A percentile compares a stretch with the other conserved stretches of the same genome.
These are phyloP conservation scores for Nothophaeocryptopus gaeumannii DNA, from an alignment of 2,329 filamentous ascomycete genomes.

Conservation along the genomic window DNA sequence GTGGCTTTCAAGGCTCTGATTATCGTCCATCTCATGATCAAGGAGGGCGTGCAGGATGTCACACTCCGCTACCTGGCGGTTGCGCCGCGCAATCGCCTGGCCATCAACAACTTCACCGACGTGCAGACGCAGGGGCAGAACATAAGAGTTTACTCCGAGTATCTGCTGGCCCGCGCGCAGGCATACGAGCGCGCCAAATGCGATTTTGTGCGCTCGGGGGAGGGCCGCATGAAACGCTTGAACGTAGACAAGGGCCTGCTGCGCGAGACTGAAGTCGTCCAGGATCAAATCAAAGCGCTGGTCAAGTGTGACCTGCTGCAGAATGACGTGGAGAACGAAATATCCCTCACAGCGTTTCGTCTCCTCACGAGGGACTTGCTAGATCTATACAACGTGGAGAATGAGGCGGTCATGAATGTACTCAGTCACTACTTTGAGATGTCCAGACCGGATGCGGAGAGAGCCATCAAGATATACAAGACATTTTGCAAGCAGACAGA, in stretches of 20 bases:
- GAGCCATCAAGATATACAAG: slow-evolving; percentile 88
- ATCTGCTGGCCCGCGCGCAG: slow-evolving; percentile 76
- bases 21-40: slow-evolving; percentile 94
- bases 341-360: slow-evolving; percentile 89
- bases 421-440: slow-evolving; percentile 97
- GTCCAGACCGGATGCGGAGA: slow-evolving; percentile 88
- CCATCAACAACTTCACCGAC: slow-evolving; percentile 88
- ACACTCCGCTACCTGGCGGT: slow-evolving; percentile 81
- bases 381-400: slow-evolving; percentile 88
- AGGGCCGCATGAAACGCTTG: slow-evolving; percentile 78
- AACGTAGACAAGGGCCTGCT: slow-evolving; percentile 88
- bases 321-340: slow-evolving; percentile 90
- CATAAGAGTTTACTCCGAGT: slow-evolving; percentile 86
- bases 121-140: slow-evolving; percentile 94
- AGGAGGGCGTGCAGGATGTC: slow-evolving; percentile 85
- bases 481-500: slow-evolving; percentile 90
- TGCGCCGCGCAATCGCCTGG: slow-evolving; percentile 72
- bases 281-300: slow-evolving; percentile 80
- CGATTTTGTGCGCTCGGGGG: slow-evolving; percentile 83
- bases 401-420: slow-evolving; percentile 96
- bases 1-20: slow-evolving; percentile 97
- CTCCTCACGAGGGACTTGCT: slow-evolving; percentile 86
- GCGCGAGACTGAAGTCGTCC: slow-evolving; percentile 85
- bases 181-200: slow-evolving; percentile 80
- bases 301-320: slow-evolving; percentile 88